These are phyloP conservation scores for Candida namnaoensis DNA, from an alignment of 805 yeast genomes.

Conservation along the genomic window DNA sequence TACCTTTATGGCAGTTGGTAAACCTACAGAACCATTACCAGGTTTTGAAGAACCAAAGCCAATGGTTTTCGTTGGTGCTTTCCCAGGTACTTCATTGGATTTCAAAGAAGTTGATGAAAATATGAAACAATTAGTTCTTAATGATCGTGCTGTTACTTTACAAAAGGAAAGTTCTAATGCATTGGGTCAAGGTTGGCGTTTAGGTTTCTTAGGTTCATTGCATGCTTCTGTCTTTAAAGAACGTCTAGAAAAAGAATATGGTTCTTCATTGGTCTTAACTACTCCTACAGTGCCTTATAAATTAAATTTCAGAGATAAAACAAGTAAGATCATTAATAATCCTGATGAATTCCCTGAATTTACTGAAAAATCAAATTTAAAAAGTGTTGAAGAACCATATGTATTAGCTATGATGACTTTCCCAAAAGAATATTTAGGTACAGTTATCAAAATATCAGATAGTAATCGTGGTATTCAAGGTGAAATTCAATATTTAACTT, in stretches of 20 bases:
- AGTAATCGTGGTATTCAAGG: conserved; percentile 75
- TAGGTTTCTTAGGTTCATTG: conserved; percentile 88
- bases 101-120: conserved; percentile 86
- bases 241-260: conserved; percentile 86
- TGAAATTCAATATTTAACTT: conserved; percentile 66
- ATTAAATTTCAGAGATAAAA: conserved; percentile 58
- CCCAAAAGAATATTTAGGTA: conserved; percentile 83
- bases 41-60: conserved; percentile 97
- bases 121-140: conserved; percentile 77
- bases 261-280: conserved; percentile 84
- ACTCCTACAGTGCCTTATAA: conserved; percentile 95
- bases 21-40: conserved; percentile 66
- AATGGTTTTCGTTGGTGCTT: conserved; percentile 97
- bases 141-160: conserved; percentile 85
- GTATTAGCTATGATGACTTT: conserved; percentile 87
- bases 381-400: conserved; percentile 65
- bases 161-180: conserved; percentile 91
- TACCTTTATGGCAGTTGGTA: conserved; percentile 61
- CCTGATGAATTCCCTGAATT: conserved; percentile 88
- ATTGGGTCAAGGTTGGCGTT: conserved; percentile 94
- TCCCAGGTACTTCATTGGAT: conserved; percentile 91
- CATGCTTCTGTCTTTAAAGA: conserved; percentile 95
- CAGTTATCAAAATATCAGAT: conserved; percentile 81
- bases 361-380: conserved; percentile 33
- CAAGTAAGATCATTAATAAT: conserved; percentile 62